These are phyloP conservation scores for Calonectria montana DNA, from an alignment of 2,329 filamentous ascomycete genomes.

Conservation along the genomic window DNA sequence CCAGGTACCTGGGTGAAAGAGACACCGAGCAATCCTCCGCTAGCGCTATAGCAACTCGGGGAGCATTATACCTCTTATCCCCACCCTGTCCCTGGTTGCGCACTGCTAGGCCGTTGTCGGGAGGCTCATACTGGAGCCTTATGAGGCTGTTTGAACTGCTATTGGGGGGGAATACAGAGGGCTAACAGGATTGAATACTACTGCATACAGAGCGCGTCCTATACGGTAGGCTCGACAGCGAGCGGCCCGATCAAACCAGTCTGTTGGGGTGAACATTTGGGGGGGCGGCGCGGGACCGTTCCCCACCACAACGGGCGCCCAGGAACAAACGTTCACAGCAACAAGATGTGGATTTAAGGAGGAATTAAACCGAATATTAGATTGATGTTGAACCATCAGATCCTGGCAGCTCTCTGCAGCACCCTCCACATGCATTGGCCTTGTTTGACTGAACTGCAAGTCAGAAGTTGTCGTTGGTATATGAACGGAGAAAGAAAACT, in stretches of 20 bases:
- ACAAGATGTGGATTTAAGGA: not conserved
- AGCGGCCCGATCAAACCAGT: slow-evolving; percentile 33
- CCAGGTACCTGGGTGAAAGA: slow-evolving; percentile 38
- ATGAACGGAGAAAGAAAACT: slow-evolving; percentile 17
- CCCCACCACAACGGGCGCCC: slow-evolving; percentile 28
- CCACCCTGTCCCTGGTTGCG: slow-evolving; percentile 23
- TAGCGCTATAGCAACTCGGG: slow-evolving; percentile 36
- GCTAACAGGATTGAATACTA: not conserved
- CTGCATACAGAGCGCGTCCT: slow-evolving; percentile 16
- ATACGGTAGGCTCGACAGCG: slow-evolving; percentile 1
- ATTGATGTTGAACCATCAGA: not conserved
- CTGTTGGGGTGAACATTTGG: slow-evolving; percentile 40
- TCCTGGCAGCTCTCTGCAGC: not conserved
- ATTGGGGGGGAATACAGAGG: slow-evolving; percentile 1
- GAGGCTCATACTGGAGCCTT: slow-evolving; percentile 15
- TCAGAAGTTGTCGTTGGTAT: not conserved
- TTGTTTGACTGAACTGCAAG: not conserved
- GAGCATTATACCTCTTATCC: slow-evolving; percentile 44
- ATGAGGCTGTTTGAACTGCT: not conserved
- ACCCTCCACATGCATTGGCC: slow-evolving; percentile 1
- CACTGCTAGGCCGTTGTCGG: slow-evolving; percentile 25
- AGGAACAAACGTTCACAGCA: not conserved
- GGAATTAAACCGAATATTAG: not conserved
- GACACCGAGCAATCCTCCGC: slow-evolving; percentile 40
- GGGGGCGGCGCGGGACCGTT: slow-evolving; percentile 30